phyloP scores from a whole-genome alignment of 345 rosid species.

The Streptanthus diversifolius region DNA sequence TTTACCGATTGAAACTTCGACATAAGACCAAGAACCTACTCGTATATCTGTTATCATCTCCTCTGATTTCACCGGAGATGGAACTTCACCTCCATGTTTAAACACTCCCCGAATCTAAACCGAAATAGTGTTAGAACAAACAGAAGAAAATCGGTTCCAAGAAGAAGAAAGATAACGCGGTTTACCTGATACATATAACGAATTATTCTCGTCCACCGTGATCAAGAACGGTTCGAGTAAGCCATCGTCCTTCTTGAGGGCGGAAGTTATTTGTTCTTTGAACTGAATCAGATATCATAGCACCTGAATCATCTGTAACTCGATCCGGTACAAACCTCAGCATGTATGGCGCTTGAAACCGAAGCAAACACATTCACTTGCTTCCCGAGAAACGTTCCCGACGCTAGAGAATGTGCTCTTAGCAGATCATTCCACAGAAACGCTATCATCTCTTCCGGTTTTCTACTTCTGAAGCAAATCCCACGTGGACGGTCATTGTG shows the following conservation, averaged over 20 bases:
- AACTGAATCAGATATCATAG: conserved; percentile 83
- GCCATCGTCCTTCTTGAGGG: conserved; percentile 95
- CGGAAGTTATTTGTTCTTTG: conserved; percentile 57
- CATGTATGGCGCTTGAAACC: conserved; percentile 76
- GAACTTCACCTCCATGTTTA: conserved; percentile 82
- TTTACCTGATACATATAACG: conserved; percentile 68
- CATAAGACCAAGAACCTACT: conserved; percentile 85
- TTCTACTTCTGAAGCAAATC: conserved; percentile 44
- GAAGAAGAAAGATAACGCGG: background rate
- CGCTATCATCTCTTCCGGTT: conserved; percentile 32
- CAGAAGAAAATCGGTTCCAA: background rate
- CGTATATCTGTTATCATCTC: conserved; percentile 75
- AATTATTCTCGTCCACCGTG: conserved; percentile 87
- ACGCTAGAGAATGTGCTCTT: conserved; percentile 57
- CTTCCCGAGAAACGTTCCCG: conserved; percentile 48
- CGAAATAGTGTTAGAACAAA: conserved; percentile 3
- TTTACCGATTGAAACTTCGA: conserved; percentile 82
- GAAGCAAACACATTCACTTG: conserved; percentile 51
- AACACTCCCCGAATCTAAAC: conserved; percentile 77
- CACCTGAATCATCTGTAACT: conserved; percentile 89
- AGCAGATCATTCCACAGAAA: conserved; percentile 80
- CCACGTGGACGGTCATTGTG: conserved; percentile 44
- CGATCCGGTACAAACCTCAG: conserved; percentile 85
- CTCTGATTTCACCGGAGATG: conserved; percentile 61
- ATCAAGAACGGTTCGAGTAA: conserved; percentile 88